phyloP scores from a whole-genome alignment of 441 rosid genomes.

The Populus hybrid region DNA sequence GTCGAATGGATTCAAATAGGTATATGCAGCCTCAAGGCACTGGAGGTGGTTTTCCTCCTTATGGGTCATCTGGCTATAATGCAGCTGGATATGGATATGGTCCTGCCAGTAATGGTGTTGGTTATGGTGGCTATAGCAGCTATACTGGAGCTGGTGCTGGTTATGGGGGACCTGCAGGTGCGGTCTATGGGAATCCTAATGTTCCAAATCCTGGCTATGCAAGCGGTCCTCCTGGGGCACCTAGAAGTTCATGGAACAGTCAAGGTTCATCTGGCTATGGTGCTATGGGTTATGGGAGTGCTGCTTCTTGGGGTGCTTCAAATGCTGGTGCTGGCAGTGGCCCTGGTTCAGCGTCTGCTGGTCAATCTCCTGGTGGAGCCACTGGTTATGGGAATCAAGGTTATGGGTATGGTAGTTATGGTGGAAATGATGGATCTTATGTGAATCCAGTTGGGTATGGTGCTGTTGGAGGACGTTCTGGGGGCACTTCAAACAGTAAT shows the following conservation, averaged over 20 bases:
- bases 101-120: conserved; percentile 70
- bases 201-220: conserved; percentile 70
- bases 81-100: conserved; percentile 76
- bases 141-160: conserved; percentile 61
- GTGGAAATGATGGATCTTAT: conserved; percentile 66
- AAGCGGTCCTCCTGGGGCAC: conserved; percentile 64
- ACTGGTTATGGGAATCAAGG: conserved; percentile 77
- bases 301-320: conserved; percentile 67
- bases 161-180: conserved; percentile 71
- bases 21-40: conserved; percentile 71
- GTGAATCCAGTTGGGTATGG: conserved; percentile 68
- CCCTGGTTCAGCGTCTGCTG: conserved; percentile 53
- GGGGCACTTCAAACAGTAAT: conserved; percentile 49
- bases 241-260: conserved; percentile 80
- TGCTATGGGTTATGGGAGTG: conserved; percentile 75
- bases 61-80: conserved; percentile 71
- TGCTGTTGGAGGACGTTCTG: conserved; percentile 69
- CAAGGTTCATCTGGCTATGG: conserved; percentile 87
- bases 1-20: conserved; percentile 81
- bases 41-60: conserved; percentile 70
- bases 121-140: conserved; percentile 74
- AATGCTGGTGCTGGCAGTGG: conserved; percentile 50
- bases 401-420: conserved; percentile 76
- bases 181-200: conserved; percentile 68
- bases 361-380: conserved; percentile 70